phyloP scores from a whole-genome alignment of 2,329 filamentous ascomycete species.

The Coniochaeta pulveracea region DNA sequence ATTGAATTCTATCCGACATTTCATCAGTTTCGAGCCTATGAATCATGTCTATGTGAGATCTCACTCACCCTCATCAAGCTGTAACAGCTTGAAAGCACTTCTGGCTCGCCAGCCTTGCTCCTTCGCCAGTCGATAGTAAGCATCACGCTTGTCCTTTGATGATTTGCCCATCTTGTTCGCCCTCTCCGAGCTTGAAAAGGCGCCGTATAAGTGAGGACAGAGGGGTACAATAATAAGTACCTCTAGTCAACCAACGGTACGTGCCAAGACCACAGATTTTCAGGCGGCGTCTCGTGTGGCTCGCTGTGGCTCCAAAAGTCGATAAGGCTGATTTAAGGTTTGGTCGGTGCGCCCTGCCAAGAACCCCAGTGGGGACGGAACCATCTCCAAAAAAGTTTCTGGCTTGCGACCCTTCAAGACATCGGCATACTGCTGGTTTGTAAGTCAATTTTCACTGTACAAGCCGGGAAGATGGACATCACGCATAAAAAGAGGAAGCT shows the following conservation, averaged over 20 bases:
- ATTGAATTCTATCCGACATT: slow-evolving; percentile 70
- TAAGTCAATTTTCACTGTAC: no score
- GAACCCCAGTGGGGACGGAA: background rate
- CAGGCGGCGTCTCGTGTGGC: background rate
- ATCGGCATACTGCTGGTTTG: no score
- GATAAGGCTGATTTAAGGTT: slow-evolving; percentile 21
- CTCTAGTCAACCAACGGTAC: background rate
- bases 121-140: slow-evolving; percentile 94
- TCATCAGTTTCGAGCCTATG: slow-evolving; percentile 5
- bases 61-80: slow-evolving; percentile 68
- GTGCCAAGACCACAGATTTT: background rate
- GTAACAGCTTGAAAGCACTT: slow-evolving; percentile 92
- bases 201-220: no score
- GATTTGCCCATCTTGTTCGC: slow-evolving; percentile 76
- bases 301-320: no score
- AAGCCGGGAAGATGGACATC: slow-evolving; percentile 6
- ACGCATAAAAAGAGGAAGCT: slow-evolving; percentile 17
- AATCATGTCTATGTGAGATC: slow-evolving; percentile 2
- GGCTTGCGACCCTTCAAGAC: no score
- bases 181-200: slow-evolving; percentile 7
- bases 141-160: slow-evolving; percentile 96
- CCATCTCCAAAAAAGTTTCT: slow-evolving; percentile 1
- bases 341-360: slow-evolving; percentile 14
- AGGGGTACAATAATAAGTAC: background rate
- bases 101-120: slow-evolving; percentile 97